Evolutionary conservation across 495 filamentous ascomycete species (phyloP).

Genomic region (Alectoria sarmentosa): DNA sequence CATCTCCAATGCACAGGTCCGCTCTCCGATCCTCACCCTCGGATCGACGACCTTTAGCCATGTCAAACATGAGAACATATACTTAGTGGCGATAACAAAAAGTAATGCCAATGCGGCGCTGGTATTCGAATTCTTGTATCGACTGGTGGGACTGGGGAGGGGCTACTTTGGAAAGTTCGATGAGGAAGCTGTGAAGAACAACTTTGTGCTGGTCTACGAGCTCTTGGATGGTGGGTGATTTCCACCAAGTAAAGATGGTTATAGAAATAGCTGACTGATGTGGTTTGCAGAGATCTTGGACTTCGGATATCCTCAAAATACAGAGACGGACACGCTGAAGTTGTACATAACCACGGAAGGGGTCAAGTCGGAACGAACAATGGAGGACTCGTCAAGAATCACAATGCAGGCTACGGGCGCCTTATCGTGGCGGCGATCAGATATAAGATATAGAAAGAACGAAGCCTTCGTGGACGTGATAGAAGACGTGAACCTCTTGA

Average conservation of each 20-base stretch:
- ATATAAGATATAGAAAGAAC: slow-evolving; percentile 99
- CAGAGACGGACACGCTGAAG: slow-evolving; percentile 97
- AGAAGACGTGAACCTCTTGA: slow-evolving; percentile 97
- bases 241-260: not conserved
- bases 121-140: slow-evolving; percentile 96
- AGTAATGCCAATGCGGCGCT: slow-evolving; percentile 99
- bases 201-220: slow-evolving; percentile 98
- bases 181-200: slow-evolving; percentile 99
- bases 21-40: slow-evolving; percentile 94
- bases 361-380: slow-evolving; percentile 88
- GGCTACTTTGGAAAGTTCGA: slow-evolving; percentile 99
- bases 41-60: slow-evolving; percentile 98
- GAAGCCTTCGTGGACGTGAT: slow-evolving; percentile 99
- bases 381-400: slow-evolving; percentile 91
- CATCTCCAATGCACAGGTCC: slow-evolving; percentile 96
- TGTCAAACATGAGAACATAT: slow-evolving; percentile 99
- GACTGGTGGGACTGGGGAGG: slow-evolving; percentile 81
- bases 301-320: slow-evolving; percentile 99
- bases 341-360: slow-evolving; percentile 99
- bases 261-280: not conserved
- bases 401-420: slow-evolving; percentile 99
- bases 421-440: slow-evolving; percentile 90
- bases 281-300: slow-evolving; percentile 78
- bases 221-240: slow-evolving; percentile 73
- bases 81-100: slow-evolving; percentile 94